Evolutionary conservation across 2,329 filamentous ascomycete genomes (phyloP).

Genomic region (Myriosclerotinia scirpicola): DNA sequence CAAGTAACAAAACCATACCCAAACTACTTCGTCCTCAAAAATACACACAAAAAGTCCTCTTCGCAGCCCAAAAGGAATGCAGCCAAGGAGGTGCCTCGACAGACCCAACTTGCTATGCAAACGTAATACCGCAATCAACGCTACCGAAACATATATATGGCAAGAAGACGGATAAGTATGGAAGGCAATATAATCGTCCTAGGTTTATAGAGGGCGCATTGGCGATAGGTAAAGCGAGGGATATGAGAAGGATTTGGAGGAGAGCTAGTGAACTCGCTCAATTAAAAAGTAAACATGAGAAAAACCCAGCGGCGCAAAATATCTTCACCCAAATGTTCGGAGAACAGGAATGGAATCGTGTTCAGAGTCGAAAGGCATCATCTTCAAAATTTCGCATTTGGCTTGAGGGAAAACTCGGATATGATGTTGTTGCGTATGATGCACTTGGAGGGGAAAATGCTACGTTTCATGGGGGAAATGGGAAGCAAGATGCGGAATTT

Average conservation of each 20-base stretch:
- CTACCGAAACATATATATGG: conserved; percentile 52
- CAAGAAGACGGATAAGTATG: conserved; percentile 45
- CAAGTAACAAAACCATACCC: background rate
- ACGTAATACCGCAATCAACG: conserved; percentile 49
- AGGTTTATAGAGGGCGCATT: conserved; percentile 51
- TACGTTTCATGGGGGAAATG: background rate
- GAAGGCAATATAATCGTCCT: conserved; percentile 43
- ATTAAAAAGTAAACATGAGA: background rate
- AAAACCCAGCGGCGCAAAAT: conserved; percentile 19
- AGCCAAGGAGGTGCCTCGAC: conserved; percentile 40
- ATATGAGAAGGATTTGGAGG: conserved; percentile 49
- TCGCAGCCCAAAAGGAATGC: conserved; percentile 56
- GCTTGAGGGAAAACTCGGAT: background rate
- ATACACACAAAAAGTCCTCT: conserved; percentile 55
- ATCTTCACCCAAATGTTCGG: conserved; percentile 52
- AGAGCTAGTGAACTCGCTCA: conserved; percentile 32
- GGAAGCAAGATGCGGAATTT: background rate
- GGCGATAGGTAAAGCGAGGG: conserved; percentile 52
- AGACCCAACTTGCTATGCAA: conserved; percentile 52
- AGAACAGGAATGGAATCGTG: conserved; percentile 52
- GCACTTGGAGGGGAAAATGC: background rate
- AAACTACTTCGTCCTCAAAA: conserved; percentile 36
- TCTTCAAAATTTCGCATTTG: background rate
- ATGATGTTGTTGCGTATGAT: background rate
- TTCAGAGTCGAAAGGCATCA: background rate